Evolutionary conservation across 768 basidiomycete genomes (phyloP), one percentile per base, ranked within the genome.

Genomic region (Gloeopeniophorella convolvens): DNA sequence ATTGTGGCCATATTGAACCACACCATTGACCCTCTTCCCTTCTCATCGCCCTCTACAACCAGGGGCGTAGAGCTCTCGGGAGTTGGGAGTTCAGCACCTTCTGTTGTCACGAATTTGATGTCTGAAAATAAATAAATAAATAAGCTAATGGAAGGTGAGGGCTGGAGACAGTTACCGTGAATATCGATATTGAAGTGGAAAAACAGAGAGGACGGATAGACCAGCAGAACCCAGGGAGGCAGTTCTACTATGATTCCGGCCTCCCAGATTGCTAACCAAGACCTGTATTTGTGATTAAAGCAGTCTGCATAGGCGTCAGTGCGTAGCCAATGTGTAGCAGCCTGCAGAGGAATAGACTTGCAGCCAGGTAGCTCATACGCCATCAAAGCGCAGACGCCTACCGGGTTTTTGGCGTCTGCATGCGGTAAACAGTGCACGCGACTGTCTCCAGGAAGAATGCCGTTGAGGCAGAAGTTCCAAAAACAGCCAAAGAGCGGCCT

Each of bases 221-320:
- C 33, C 16, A 44, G 28, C 6, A 44, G 43, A 9, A 44, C 43
- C 43, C 43, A 44, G 33, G 43, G 43, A 8, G 43, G 43, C 10
- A 44, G 43, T 20, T 44, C 43, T 10, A 44, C 18, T n/a, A 44
- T 44, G 18, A 44, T 21, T 18, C 43, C 30, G 33, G 43, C 43
- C 43, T 44, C 43, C 43, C 43, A 44, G 18, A 44, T 44, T 7
- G 33, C 43, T 12, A 44, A 26, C 43, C 43, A 44, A 32, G 43
- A 44, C 12, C 43, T 30, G 9, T 32, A 16, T 8, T 12, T 44
- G 21, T 44, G 30, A 44, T 44, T 32, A 26, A 44, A 44, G 9
- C n/a, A n/a, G n/a, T n/a, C n/a, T n/a, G n/a, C n/a, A n/a, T n/a
- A n/a, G n/a, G n/a, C n/a, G n/a, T n/a, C n/a, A n/a, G n/a, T n/a